phyloP scores from a whole-genome alignment of 2,329 filamentous ascomycete species.

The Neopestalotiopsis clavispora region DNA sequence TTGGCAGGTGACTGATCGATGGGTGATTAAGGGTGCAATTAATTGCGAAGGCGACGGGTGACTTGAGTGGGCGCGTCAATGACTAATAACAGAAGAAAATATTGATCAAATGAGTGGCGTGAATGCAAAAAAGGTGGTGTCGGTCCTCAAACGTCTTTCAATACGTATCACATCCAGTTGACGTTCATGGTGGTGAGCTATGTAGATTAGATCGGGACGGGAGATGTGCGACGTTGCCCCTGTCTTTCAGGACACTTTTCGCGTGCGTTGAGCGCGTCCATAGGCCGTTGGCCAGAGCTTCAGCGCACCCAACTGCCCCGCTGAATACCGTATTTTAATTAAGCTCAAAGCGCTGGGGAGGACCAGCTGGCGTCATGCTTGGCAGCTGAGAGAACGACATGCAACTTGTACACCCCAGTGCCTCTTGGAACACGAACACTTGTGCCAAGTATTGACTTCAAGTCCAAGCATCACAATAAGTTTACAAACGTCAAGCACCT shows the following conservation, averaged over 20 bases:
- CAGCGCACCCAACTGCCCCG: background rate
- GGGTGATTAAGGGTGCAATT: background rate
- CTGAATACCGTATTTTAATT: background rate
- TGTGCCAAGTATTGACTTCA: too few species aligned
- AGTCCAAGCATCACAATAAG: too few species aligned
- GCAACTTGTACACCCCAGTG: background rate
- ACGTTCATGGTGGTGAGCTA: background rate
- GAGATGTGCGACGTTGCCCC: background rate
- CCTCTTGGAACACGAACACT: too few species aligned
- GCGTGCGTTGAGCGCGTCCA: conserved; percentile 18
- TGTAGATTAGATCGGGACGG: background rate
- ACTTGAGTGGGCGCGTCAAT: background rate
- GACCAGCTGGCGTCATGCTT: background rate
- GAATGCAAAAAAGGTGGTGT: conserved; percentile 8
- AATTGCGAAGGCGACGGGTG: background rate
- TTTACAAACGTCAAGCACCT: too few species aligned
- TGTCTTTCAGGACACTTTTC: conserved; percentile 19
- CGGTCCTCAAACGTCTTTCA: background rate
- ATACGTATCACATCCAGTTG: background rate
- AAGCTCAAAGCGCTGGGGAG: background rate
- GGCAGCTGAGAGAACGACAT: background rate
- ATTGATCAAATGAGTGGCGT: conserved; percentile 15
- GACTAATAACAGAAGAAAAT: background rate
- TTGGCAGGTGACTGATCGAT: background rate
- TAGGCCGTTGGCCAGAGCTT: background rate